Evolutionary conservation across 2,329 filamentous ascomycete genomes (phyloP), one percentile per base, ranked within the genome.

Genomic region (Pseudogymnoascus sp.): DNA sequence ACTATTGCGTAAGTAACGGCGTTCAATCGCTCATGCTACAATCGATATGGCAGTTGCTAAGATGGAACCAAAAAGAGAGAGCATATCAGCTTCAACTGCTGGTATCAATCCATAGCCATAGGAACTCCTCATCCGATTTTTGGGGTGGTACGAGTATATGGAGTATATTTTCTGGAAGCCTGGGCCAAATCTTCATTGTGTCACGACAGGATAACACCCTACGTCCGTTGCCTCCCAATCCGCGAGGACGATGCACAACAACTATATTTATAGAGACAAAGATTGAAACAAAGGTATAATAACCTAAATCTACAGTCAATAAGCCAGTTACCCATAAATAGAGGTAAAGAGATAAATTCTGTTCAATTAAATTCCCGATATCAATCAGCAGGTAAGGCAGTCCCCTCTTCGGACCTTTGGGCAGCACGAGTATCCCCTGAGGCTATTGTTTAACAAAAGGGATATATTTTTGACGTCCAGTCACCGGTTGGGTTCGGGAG

Each of bases 391-490:
- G 26, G 7, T 5, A 31, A 53, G 15, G 26, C 9, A 6, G 26
- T 53, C 26, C n/a, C n/a, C 9, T 17, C 23, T 53, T 31, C 23
- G 13, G 46, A 31, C 4, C 11, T 29, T 17, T 17, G 44, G 26
- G n/a, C 26, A 53, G n/a, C 26, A 53, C 15, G 26, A 31, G 46
- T 53, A 62, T 53, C 42, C n/a, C 35, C 13, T 53, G 23, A 19
- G 19, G 60, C 26, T 5, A 50, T 42, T 62, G 59, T 29, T 33
- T 59, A 61, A 62, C 46, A 62, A 42, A 42, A 64, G 65, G 60
- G 62, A 62, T 60, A 64, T 21, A 37, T 66, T 64, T 68, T 72
- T 67, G 72, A 70, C 62, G 50, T 56, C 50, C 29, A 53, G 29
- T 33, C 19, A 56, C 50, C 50, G 50, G 26, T 56, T 33, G 50